phyloP scores from a whole-genome alignment of 148 eudicot genomes.

The Rhododendron henanense region DNA sequence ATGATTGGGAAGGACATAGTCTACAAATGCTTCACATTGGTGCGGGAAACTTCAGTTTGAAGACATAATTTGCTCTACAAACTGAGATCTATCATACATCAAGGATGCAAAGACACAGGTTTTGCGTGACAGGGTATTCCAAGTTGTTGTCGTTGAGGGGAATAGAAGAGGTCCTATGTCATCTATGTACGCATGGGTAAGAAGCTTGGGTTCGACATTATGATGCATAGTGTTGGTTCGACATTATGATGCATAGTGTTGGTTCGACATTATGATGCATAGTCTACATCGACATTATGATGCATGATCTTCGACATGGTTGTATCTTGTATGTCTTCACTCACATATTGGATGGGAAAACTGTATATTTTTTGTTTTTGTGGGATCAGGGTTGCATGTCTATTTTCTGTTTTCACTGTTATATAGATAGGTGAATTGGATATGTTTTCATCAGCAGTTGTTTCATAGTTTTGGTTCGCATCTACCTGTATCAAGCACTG shows the following conservation, averaged over 20 bases:
- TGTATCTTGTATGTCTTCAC: background rate
- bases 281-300: background rate
- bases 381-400: background rate
- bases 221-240: background rate
- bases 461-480: background rate
- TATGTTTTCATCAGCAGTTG: background rate
- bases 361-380: background rate
- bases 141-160: background rate
- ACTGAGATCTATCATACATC: background rate
- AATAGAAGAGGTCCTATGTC: background rate
- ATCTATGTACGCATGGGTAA: background rate
- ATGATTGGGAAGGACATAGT: conserved; percentile 21
- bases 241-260: background rate
- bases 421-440: background rate
- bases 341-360: background rate
- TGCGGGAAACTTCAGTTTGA: background rate
- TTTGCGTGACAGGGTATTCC: background rate
- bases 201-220: background rate
- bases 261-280: background rate
- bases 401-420: background rate
- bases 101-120: background rate
- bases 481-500: background rate
- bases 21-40: background rate
- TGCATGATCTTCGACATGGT: background rate
- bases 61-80: background rate